A percentile compares a stretch with the other conserved stretches of the same genome.
phyloP scores from a whole-genome alignment of 768 basidiomycete genomes.

The Suillus subaureus region DNA sequence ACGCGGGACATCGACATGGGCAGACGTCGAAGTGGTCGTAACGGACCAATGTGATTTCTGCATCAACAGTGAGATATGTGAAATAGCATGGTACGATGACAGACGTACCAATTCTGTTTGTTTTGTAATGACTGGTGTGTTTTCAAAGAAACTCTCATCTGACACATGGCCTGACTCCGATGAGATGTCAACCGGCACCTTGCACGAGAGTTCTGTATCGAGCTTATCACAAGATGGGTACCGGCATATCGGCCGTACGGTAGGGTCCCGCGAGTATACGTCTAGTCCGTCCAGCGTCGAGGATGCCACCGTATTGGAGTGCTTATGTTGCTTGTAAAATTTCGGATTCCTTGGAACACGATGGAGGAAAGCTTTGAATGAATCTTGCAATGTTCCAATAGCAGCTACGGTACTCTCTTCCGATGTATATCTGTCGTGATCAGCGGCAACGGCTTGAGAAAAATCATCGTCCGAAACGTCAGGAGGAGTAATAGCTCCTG shows the following conservation, averaged over 20 bases:
- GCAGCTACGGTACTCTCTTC: conserved; percentile 25
- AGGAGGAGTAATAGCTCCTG: conserved; percentile 11
- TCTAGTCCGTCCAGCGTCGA: conserved; percentile 35
- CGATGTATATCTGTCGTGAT: conserved; percentile 18
- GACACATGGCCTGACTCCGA: conserved; percentile 23
- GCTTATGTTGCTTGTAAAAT: conserved; percentile 13
- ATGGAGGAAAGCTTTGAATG: conserved; percentile 30
- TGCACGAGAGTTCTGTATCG: conserved; percentile 23
- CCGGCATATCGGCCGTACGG: conserved; percentile 19
- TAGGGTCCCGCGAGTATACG: conserved; percentile 29
- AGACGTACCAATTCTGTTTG: conserved; percentile 21
- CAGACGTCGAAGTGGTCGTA: conserved; percentile 37
- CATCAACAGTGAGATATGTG: neutral
- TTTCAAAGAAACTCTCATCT: conserved; percentile 20
- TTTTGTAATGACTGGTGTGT: neutral
- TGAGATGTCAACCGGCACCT: conserved; percentile 6
- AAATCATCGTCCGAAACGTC: conserved; percentile 22
- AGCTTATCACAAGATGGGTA: conserved; percentile 23
- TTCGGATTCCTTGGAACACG: conserved; percentile 24
- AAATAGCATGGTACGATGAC: neutral
- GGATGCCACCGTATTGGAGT: conserved; percentile 28
- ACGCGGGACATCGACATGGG: conserved; percentile 24
- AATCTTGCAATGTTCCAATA: conserved; percentile 29
- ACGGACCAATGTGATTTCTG: conserved; percentile 39
- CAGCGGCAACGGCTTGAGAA: conserved; percentile 16